Evolutionary conservation across 192 early-diverging fungal genomes (phyloP).

Genomic region (Umbelopsis sp.): DNA sequence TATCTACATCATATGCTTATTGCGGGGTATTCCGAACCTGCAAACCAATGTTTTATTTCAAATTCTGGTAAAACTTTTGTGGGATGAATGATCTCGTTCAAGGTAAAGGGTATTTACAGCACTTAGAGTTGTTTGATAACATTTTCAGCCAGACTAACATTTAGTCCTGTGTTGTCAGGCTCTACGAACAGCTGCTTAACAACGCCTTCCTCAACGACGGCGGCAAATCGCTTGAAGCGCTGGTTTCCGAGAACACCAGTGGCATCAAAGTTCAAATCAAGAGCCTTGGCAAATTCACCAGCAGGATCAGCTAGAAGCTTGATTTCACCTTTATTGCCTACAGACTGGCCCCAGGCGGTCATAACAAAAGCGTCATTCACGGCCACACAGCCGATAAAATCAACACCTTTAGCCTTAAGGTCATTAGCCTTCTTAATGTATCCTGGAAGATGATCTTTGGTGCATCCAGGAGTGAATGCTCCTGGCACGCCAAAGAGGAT

Average conservation of each 20-base stretch:
- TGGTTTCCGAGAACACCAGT: slow-evolving; percentile 55
- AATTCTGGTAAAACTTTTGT: background rate
- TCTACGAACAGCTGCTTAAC: slow-evolving; percentile 36
- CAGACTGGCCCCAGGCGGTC: slow-evolving; percentile 54
- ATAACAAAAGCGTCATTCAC: slow-evolving; percentile 62
- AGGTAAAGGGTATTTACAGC: background rate
- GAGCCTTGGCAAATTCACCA: slow-evolving; percentile 52
- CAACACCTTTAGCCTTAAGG: slow-evolving; percentile 57
- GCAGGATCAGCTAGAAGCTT: slow-evolving; percentile 57
- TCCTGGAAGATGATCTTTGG: slow-evolving; percentile 56
- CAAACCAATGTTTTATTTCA: background rate
- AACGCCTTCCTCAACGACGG: slow-evolving; percentile 49
- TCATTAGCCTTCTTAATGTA: slow-evolving; percentile 47
- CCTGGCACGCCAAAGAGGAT: slow-evolving; percentile 57
- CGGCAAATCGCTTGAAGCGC: slow-evolving; percentile 56
- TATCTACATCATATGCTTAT: too few relatives aligned
- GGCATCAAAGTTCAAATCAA: slow-evolving; percentile 61
- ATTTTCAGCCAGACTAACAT: slow-evolving; percentile 49
- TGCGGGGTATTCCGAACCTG: too few relatives aligned
- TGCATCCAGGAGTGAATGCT: slow-evolving; percentile 68
- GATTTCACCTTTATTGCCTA: slow-evolving; percentile 44
- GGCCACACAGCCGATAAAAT: slow-evolving; percentile 50
- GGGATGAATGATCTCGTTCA: background rate
- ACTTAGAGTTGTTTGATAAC: slow-evolving; percentile 45
- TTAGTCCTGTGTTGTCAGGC: slow-evolving; percentile 59